phyloP scores from a whole-genome alignment of 179 eudicot species.

The Patellifolia procumbens region DNA sequence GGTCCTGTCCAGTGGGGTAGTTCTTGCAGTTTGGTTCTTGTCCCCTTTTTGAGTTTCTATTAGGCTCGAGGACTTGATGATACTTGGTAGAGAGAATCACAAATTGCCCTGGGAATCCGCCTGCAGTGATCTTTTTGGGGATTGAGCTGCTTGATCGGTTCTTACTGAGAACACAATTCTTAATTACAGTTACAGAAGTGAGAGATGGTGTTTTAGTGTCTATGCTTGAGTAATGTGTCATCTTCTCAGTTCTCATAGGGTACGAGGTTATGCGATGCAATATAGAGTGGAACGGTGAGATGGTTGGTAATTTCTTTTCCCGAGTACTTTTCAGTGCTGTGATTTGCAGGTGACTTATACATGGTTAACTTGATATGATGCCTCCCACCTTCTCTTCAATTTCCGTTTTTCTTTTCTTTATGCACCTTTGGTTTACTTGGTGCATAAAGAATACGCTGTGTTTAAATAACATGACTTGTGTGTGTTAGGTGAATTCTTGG shows the following conservation, averaged over 20 bases:
- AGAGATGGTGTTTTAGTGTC: constrained; percentile 1
- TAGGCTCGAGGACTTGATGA: constrained; percentile 21
- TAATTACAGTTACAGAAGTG: neutral
- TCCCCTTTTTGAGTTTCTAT: constrained; percentile 18
- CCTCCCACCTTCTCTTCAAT: neutral
- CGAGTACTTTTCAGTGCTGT: neutral
- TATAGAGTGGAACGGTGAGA: neutral
- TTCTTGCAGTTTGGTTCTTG: constrained; percentile 9
- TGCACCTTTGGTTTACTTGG: neutral
- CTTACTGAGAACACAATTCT: constrained; percentile 8
- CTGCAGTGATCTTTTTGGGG: constrained; percentile 18
- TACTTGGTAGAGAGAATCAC: neutral
- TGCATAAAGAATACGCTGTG: neutral
- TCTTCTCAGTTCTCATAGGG: neutral
- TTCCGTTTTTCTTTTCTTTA: neutral
- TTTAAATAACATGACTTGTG: neutral
- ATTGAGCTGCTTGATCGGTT: constrained; percentile 17
- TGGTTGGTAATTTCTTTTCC: no score
- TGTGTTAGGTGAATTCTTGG: neutral
- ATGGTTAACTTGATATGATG: neutral
- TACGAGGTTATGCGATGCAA: neutral
- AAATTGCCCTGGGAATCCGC: constrained; percentile 7
- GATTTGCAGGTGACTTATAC: neutral
- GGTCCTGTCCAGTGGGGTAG: constrained; percentile 21
- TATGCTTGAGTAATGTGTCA: neutral